Evolutionary conservation across 441 rosid genomes (phyloP).

Genomic region (Melianthus villosus): DNA sequence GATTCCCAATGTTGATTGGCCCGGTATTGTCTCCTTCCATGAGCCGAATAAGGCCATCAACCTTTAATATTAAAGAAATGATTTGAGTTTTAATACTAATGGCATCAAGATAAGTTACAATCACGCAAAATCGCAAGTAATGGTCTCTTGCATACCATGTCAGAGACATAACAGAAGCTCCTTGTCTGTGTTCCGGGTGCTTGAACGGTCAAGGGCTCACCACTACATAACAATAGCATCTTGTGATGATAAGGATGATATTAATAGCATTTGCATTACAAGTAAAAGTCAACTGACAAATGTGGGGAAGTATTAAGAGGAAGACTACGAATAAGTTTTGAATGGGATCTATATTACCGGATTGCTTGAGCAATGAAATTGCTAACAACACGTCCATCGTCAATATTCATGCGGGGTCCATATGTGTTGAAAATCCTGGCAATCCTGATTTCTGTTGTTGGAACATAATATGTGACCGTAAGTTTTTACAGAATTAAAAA

Average conservation of each 20-base stretch:
- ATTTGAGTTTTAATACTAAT: background rate
- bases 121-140: background rate
- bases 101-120: background rate
- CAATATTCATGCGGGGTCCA: constrained; percentile 96
- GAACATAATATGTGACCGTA: background rate
- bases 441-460: constrained; percentile 55
- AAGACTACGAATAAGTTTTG: background rate
- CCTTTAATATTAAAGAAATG: constrained; percentile 21
- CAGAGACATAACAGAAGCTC: constrained; percentile 92
- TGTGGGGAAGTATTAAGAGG: background rate
- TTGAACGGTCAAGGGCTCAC: constrained; percentile 80
- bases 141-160: constrained; percentile 46
- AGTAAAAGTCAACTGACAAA: background rate
- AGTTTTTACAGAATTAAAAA: too few relatives aligned
- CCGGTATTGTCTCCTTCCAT: constrained; percentile 95
- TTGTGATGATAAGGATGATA: background rate
- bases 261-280: background rate
- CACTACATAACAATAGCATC: constrained; percentile 20
- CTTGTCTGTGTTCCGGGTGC: constrained; percentile 91
- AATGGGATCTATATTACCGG: constrained; percentile 23
- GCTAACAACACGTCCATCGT: constrained; percentile 98
- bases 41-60: constrained; percentile 79
- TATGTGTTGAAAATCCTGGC: constrained; percentile 97
- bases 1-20: constrained; percentile 87
- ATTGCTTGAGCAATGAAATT: constrained; percentile 92